Evolutionary conservation across 371 early-diverging fungal genomes (phyloP), one percentile per base, ranked within the genome.

Genomic region (Mortierella sp.): DNA sequence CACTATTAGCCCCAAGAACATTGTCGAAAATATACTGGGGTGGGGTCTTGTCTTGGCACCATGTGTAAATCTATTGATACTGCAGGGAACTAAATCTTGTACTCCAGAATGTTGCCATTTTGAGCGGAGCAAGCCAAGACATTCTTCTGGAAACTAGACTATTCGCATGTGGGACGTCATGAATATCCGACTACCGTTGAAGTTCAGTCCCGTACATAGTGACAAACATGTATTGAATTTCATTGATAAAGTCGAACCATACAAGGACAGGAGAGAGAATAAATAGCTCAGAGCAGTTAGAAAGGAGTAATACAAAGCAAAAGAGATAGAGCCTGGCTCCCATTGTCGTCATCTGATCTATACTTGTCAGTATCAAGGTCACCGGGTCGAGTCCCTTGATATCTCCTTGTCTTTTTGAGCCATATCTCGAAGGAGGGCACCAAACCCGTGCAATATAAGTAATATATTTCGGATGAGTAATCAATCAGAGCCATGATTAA

Each of bases 401-500:
- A n/a, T 50, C 16, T n/a, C 16, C 8, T 5, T n/a, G 50, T 36
- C 36, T 3, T 6, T 36, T 36, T 36, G 36, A 43, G 43, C 15
- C 43, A 7, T 43, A 38, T 41, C 38, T 43, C 63, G 33, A 48
- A 63, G 50, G 15, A 32, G 52, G 43, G 43, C 8, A 43, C 43
- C 43, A 43, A 43, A 13, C 10, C 43, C 15, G 50, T 43, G 15
- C 15, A 43, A n/a, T 8, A 57, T 38, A 28, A 28, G 38, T 38
- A 4, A 62, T 43, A 43, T 32, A 48, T 52, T 19, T 52, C 19
- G 32, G 32, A 2, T 16, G 19, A 48, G 4, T 24, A 65, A 22
- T 55, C 57, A 66, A 38, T 41, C 33, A n/a, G 6, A 2, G 16
- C 11, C 11, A 2, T 6, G 70, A 65, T 28, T 71, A 60, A 71